Evolutionary conservation across 1,284 basidiomycete species (phyloP), one percentile per base, ranked within the genome.

Genomic region (Ceratobasidium sp.): DNA sequence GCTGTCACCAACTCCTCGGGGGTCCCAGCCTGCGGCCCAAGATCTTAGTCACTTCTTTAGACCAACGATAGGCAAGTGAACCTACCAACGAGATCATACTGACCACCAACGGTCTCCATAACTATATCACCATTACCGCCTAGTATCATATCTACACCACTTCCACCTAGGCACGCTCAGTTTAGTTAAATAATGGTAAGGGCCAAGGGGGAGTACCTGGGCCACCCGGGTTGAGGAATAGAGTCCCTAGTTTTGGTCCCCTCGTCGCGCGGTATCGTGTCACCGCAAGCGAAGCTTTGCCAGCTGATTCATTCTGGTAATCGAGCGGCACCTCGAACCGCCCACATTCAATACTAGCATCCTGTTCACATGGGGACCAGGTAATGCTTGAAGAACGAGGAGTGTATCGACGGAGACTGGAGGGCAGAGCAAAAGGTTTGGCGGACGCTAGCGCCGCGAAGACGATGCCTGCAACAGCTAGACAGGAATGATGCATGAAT

Each of bases 1-100:
- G 13, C 66, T 73, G 10, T n/a, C 8, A 10, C 77, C 76, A 8
- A 80, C 78, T 6, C 79, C 79, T 5, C 79, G 79, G 13, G 79
- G 79, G 56, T 79, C 79, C 77, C 78, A 80, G 20, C 75, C 77
- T 77, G 53, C 10, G 20, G 11, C 49, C 10, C n/a, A 61, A 61
- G 17, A 26, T 64, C 15, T 35, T 15, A 15, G 20, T 23, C 7
- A 23, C 20, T 20, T 7, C 23, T 28, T n/a, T 20, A 28, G 3
- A 31, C 7, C 23, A 33, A 23, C 13, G 6, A 1, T 35, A 11
- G 23, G 31, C 4, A 26, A 23, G n/a, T 20, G 13, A 6, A 67
- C 65, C 54, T 26, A 67, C 65, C 54, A n/a, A 67, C 65, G 49
- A 67, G 45, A 28, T 67, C 65, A 15, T 67, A 67, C 35, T 37